These are phyloP conservation scores for Leersia perrieri DNA, from an alignment of 176 grass and related monocot genomes.

Conservation along the genomic window DNA sequence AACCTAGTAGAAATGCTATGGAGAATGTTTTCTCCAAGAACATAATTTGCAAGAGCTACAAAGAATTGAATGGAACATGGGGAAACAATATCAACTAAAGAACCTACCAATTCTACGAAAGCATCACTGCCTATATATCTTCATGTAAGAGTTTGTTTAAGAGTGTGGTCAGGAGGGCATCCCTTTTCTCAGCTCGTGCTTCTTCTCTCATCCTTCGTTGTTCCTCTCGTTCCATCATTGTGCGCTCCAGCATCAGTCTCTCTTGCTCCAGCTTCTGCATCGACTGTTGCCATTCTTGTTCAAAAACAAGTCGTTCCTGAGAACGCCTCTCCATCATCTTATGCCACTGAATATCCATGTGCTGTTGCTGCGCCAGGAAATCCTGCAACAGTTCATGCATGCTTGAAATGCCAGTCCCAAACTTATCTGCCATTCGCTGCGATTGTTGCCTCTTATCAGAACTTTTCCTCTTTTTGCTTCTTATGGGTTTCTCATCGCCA, in stretches of 20 bases:
- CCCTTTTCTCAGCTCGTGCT: slow-evolving; percentile 56
- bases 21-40: slow-evolving; percentile 18
- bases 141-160: slow-evolving; percentile 59
- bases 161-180: slow-evolving; percentile 37
- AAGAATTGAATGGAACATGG: slow-evolving; percentile 40
- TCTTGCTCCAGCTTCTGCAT: slow-evolving; percentile 91
- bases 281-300: slow-evolving; percentile 73
- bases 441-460: slow-evolving; percentile 37
- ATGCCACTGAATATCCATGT: slow-evolving; percentile 63
- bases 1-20: slow-evolving; percentile 19
- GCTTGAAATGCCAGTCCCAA: slow-evolving; percentile 31
- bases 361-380: slow-evolving; percentile 78
- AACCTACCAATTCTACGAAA: slow-evolving; percentile 9
- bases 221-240: slow-evolving; percentile 73
- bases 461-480: slow-evolving; percentile 49
- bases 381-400: slow-evolving; percentile 69
- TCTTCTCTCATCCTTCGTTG: slow-evolving; percentile 54
- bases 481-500: slow-evolving; percentile 49
- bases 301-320: slow-evolving; percentile 58
- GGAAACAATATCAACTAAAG: slow-evolving; percentile 26
- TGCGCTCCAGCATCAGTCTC: slow-evolving; percentile 72
- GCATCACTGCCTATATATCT: slow-evolving; percentile 30
- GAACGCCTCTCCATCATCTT: slow-evolving; percentile 64
- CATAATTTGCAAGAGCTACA: slow-evolving; percentile 33
- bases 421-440: slow-evolving; percentile 21